These are phyloP conservation scores for Rhizopogon vesiculosus DNA, from an alignment of 768 basidiomycete species.

Conservation along the genomic window DNA sequence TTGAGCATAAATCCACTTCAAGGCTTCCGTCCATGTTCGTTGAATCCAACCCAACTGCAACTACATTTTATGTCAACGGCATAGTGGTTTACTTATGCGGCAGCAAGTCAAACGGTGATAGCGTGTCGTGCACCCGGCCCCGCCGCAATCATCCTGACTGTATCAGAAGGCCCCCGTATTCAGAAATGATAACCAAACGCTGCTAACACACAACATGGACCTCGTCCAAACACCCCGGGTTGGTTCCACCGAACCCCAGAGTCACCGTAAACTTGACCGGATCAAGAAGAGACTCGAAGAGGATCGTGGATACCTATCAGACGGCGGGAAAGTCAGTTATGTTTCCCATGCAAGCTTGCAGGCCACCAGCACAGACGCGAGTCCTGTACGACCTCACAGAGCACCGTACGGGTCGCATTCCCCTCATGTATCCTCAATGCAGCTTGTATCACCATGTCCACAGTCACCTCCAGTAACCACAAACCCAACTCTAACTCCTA, in stretches of 20 bases:
- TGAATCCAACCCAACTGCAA: no score
- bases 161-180: background rate
- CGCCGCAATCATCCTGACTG: slow-evolving; percentile 5
- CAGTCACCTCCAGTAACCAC: background rate
- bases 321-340: slow-evolving; percentile 20
- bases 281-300: slow-evolving; percentile 27
- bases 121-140: background rate
- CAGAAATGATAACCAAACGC: background rate
- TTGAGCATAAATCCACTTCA: no score
- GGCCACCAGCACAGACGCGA: slow-evolving; percentile 11
- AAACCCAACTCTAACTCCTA: background rate
- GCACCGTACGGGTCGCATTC: slow-evolving; percentile 9
- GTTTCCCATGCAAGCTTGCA: slow-evolving; percentile 21
- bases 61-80: no score
- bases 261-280: slow-evolving; percentile 19
- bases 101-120: no score
- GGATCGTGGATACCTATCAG: slow-evolving; percentile 22
- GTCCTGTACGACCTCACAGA: slow-evolving; percentile 8
- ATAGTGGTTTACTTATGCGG: no score
- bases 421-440: background rate
- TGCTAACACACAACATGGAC: slow-evolving; percentile 21
- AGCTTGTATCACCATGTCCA: background rate
- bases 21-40: no score
- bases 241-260: slow-evolving; percentile 22
- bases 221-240: slow-evolving; percentile 26